Evolutionary conservation across 2,329 filamentous ascomycete genomes (phyloP), one percentile per base, ranked within the genome.

Genomic region (Capronia coronata): DNA sequence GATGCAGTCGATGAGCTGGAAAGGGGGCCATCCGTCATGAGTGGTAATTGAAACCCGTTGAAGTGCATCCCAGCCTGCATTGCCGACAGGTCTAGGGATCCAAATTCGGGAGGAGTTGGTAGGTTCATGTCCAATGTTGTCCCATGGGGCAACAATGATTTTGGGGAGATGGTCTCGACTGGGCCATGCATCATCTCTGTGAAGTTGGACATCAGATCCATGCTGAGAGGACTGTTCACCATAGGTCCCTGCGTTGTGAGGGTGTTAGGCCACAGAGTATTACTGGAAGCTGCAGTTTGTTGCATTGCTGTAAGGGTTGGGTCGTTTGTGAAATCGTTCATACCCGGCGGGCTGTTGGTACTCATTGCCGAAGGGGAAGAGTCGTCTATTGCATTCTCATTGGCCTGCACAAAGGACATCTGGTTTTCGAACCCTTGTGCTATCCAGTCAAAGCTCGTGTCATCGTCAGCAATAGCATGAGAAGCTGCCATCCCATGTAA

Each of bases 341-440:
- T 86, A 43, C 84, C 87, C 65, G 86, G 91, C 64, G 94, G 90
- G 68, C 90, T 97, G 51, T 87, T 87, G 37, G 87, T 94, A 71
- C 91, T 97, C 67, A 97, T 91, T 40, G 89, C 89, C 7, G 93
- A 97, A 13, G 93, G 93, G 11, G 93, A 97, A 9, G 93, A 97
- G 51, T 86, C 89, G 62, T 95, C 91, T 46, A 96, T 79, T 22
- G 87, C 88, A 58, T 83, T 84, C 60, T 95, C 89, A 62, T 84
- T 85, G 48, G 74, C 71, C 49, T 78, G 79, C 60, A 76, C 77
- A 65, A 88, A 82, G 6, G 79, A 79, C 75, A 91, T 80, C 39
- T 86, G 80, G 62, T 84, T 80, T 56, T 93, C 87, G 65, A 94
- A 86, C 18, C 85, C 85, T 51, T 83, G 83, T 10, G 57, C 46